Evolutionary conservation across 2,329 filamentous ascomycete species (phyloP), one percentile per base, ranked within the genome.

Genomic region (Knufia fluminis): DNA sequence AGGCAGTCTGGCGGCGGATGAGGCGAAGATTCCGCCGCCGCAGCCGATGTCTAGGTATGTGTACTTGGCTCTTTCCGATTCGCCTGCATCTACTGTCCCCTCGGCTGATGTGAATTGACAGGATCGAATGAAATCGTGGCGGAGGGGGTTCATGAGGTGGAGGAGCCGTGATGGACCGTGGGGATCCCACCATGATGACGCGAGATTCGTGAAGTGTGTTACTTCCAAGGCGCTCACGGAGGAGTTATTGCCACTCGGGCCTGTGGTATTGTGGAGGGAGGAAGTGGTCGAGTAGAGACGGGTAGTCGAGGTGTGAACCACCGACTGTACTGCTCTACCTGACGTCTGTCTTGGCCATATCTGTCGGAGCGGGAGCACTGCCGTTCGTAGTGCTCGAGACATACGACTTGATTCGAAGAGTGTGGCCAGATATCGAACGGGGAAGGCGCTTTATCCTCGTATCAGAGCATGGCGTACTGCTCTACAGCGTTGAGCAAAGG

Each of bases 61-160:
- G 3, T 52, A 50, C 33, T 38, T 31, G 33, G 45, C 26, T 24
- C 10, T 20, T 38, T 31, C 33, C 31, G 45, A 19, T 20, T 44
- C 3, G 14, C 16, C 9, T 12, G 20, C 9, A 26, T 22, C 19
- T 8, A 9, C 38, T 7, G 51, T 60, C 50, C 57, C 50, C 40
- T 57, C 59, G 55, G 51, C 59, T 57, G 54, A 58, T 31, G 54
- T 39, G 52, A 57, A 41, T 46, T 83, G 78, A 64, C 91, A 96
- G 54, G 72, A 70, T 19, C 75, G 75, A 66, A 96, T 92, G 69
- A 97, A 97, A 68, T 89, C 82, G 71, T 97, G 90, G 28, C 92
- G 89, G 40, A 95, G 79, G 1, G 92, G 92, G 70, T 98, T 97
- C 91, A 98, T 97, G 58, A 95, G 83, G 68, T 98, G 92, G 1